Conservation (phyloP, 257 asterid species). For the Salvia rosmarinus region DNA sequence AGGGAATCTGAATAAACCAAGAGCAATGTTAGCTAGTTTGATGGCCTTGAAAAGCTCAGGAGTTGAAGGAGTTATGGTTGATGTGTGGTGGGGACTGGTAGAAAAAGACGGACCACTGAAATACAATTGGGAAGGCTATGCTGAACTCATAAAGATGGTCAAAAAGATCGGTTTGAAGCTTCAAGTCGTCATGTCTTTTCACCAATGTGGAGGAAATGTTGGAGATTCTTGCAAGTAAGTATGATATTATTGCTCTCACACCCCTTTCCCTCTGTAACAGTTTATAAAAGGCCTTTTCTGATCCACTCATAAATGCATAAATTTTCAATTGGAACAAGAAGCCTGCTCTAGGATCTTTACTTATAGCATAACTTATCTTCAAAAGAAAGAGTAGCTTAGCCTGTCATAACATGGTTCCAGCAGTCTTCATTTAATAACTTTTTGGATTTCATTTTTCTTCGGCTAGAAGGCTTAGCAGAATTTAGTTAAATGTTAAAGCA, state of each 20-base stretch:
- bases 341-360: slow-evolving; percentile 2
- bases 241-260: background rate
- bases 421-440: background rate
- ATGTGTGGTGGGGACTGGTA: slow-evolving; percentile 95
- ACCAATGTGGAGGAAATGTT: slow-evolving; percentile 93
- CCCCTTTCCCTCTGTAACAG: background rate
- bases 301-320: background rate
- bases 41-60: slow-evolving; percentile 89
- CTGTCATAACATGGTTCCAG: background rate
- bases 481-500: too few species aligned
- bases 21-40: slow-evolving; percentile 85
- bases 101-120: slow-evolving; percentile 86
- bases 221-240: slow-evolving; percentile 92
- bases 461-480: background rate
- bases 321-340: slow-evolving; percentile 11
- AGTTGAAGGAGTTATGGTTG: slow-evolving; percentile 93
- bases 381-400: background rate
- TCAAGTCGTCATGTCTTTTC: slow-evolving; percentile 93
- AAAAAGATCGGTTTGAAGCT: slow-evolving; percentile 75
- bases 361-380: background rate
- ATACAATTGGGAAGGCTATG: slow-evolving; percentile 94
- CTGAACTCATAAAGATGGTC: slow-evolving; percentile 76
- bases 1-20: slow-evolving; percentile 66
- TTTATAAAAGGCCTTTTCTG: background rate
- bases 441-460: background rate